These are phyloP conservation scores for Grigorovia jiainica DNA, from an alignment of 805 yeast genomes.

Conservation along the genomic window DNA sequence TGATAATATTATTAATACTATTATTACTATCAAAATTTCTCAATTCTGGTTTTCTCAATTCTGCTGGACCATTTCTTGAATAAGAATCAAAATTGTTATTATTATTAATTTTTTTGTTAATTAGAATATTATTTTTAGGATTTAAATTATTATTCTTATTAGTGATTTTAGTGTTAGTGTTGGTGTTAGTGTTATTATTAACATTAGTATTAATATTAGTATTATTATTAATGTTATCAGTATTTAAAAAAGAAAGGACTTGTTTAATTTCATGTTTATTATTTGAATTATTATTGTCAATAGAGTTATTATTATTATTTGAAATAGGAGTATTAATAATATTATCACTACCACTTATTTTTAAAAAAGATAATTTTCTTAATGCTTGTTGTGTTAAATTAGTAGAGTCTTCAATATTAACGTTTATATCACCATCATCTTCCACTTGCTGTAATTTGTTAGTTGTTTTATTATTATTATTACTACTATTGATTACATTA, in stretches of 20 bases:
- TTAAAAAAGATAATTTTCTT: conserved; percentile 28
- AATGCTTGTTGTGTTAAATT: conserved; percentile 34
- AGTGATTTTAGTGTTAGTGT: not conserved
- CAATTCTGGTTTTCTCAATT: too few relatives aligned
- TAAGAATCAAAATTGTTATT: too few relatives aligned
- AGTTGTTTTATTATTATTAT: too few relatives aligned
- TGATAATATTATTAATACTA: too few relatives aligned
- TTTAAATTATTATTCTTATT: not conserved
- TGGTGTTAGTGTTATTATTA: not conserved
- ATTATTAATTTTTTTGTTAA: too few relatives aligned
- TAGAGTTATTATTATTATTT: not conserved
- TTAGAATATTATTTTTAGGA: too few relatives aligned
- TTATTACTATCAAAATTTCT: too few relatives aligned
- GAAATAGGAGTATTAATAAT: not conserved
- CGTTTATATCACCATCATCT: not conserved
- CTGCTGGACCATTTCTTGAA: too few relatives aligned
- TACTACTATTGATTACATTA: not conserved
- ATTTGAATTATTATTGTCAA: too few relatives aligned
- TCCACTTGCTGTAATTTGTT: too few relatives aligned
- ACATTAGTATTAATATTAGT: conserved; percentile 1
- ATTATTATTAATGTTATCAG: not conserved
- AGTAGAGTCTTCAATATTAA: conserved; percentile 11
- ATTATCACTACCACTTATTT: conserved; percentile 1
- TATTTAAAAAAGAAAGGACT: conserved; percentile 1
- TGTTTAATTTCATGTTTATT: not conserved